Evolutionary conservation across 2,329 filamentous ascomycete genomes (phyloP), one percentile per base, ranked within the genome.

Genomic region (Epichloe gansuensis): DNA sequence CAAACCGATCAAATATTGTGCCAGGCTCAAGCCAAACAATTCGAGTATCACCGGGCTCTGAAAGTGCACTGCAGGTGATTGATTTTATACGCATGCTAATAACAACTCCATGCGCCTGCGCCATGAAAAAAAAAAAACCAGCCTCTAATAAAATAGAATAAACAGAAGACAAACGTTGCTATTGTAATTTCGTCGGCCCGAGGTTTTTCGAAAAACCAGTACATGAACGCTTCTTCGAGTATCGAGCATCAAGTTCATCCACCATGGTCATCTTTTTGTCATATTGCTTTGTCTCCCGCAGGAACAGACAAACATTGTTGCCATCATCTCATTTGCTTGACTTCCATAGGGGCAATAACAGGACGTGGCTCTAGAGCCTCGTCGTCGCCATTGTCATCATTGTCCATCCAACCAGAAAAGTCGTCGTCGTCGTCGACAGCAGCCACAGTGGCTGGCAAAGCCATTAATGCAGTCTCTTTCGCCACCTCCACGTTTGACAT

Each of bases 321-420:
- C 9, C n/a, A 5, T 41, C 35, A 40, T 50, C 34, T n/a, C 34
- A 4, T 23, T 36, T 43, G 15, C 17, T 50, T 47, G 5, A 48
- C n/a, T 23, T 43, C 41, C 3, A 17, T 23, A 45, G 38, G 12
- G 1, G 39, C 13, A 39, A 17, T 8, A 15, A 41, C 13, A 21
- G 51, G 15, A 38, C 44, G 27, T 5, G 23, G 15, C 15, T 47
- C 48, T 13, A 12, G 36, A 11, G n/a, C 25, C n/a, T 47, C 21
- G 8, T 45, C 44, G 31, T 44, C 49, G n/a, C 34, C 47, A 25
- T 51, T n/a, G 40, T 38, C 35, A 36, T 55, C 47, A 17, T 64
- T 59, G n/a, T 63, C 58, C 49, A 64, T 56, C 62, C 61, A 64
- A 6, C 61, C 59, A 11, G 60, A 61, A 38, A 57, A 61, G 21